Percentiles rank a stretch among this genome's conserved stretches.
These are phyloP conservation scores for Firmiana major DNA, from an alignment of 345 rosid genomes.

Conservation along the genomic window DNA sequence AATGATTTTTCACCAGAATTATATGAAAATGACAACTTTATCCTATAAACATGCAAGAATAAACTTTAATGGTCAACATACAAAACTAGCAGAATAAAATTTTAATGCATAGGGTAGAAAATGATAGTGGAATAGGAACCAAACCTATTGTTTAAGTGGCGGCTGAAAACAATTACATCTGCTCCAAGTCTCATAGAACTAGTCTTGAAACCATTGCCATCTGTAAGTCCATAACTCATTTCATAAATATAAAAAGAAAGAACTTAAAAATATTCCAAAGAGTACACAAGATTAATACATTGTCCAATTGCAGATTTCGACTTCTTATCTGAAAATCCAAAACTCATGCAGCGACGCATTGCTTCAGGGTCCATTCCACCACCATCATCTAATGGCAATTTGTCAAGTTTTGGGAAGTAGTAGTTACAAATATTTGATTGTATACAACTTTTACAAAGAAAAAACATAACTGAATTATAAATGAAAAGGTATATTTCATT, in stretches of 20 bases:
- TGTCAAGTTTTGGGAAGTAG: constrained; percentile 5
- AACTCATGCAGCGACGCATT: constrained; percentile 86
- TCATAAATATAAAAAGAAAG: constrained; percentile 15
- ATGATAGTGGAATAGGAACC: constrained; percentile 19
- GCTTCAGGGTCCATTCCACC: constrained; percentile 97
- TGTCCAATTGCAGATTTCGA: constrained; percentile 72
- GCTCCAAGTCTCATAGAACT: constrained; percentile 98
- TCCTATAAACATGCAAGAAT: background rate
- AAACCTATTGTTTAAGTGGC: constrained; percentile 59
- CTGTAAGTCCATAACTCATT: constrained; percentile 46
- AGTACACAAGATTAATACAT: constrained; percentile 43
- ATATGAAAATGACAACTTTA: background rate
- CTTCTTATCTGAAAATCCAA: constrained; percentile 93
- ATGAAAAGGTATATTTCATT: background rate
- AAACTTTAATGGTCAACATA: background rate
- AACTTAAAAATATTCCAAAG: constrained; percentile 17
- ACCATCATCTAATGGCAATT: constrained; percentile 66
- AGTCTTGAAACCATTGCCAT: constrained; percentile 98
- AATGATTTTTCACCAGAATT: background rate
- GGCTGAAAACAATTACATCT: constrained; percentile 88
- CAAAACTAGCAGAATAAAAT: background rate
- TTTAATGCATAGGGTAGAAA: background rate
- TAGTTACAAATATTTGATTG: constrained; percentile 3
- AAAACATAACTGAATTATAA: background rate
- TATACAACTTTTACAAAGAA: constrained; percentile 3